Evolutionary conservation across 2,329 filamentous ascomycete species (phyloP), one percentile per base, ranked within the genome.

Genomic region (Epichloe sp.): DNA sequence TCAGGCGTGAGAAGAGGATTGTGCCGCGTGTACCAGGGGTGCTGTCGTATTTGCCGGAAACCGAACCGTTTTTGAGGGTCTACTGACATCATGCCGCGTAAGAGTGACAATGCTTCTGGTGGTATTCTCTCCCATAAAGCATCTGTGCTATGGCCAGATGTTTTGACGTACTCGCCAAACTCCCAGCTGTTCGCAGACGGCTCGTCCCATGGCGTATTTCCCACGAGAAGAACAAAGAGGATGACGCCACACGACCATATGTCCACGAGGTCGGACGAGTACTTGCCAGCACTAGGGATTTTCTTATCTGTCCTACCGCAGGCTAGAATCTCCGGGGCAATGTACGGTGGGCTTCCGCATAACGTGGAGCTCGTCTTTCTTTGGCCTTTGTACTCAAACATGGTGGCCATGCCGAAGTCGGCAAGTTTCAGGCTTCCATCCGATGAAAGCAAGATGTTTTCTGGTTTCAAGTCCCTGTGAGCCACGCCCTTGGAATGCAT

Each of bases 221-320:
- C 93, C 1, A 95, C 89, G 3, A 98, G 73, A 4, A 98, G 73
- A 37, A 97, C 93, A 62, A 98, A 98, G 4, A 98, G 74, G n/a
- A 98, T 94, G 49, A 98, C 89, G 36, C 93, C 93, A 60, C 90
- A 96, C 15, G 90, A 96, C 94, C 94, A 98, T 52, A 98, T 84
- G 63, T 98, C 93, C 38, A 88, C 87, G 42, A 88, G 69, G 55
- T 96, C 88, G 7, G 90, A 83, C 34, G 78, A 76, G 62, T 91
- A 91, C 51, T 85, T 81, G 46, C 64, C 60, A 26, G 76, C 71
- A 48, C 76, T 68, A 38, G 75, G 59, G 41, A 75, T 64, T 46
- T 65, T 70, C 62, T 72, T 75, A 53, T 75, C 70, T 43, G 61
- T 58, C 53, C 71, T 64, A 31, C 73, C 68, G 59, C 73, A 85